Conservation (phyloP, 2,329 filamentous ascomycete species). For the Aspergillus sp. region DNA sequence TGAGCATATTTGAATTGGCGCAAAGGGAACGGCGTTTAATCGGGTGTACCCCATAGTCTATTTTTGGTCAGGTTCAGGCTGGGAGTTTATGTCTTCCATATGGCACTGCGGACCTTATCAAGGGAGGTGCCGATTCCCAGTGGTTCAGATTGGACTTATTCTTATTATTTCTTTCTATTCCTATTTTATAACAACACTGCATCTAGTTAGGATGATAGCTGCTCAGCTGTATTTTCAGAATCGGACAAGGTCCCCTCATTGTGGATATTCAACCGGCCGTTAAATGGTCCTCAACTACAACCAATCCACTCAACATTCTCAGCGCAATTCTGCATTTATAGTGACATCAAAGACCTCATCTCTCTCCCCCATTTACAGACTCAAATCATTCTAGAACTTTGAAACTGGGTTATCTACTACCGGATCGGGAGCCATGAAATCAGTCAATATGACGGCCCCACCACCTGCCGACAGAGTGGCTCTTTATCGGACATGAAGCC, state of each 20-base stretch:
- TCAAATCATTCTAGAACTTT: background rate
- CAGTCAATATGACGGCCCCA: conserved; percentile 6
- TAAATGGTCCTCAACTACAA: background rate
- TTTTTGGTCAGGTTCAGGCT: conserved; percentile 9
- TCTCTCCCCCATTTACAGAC: background rate
- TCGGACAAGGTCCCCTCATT: background rate
- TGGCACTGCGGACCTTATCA: conserved; percentile 1
- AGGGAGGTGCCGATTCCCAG: conserved; percentile 2
- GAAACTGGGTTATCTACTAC: background rate
- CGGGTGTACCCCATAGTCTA: conserved; percentile 7
- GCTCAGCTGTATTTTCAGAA: background rate
- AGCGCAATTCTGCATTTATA: background rate
- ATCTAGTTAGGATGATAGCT: conserved; percentile 10
- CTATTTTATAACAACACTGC: background rate
- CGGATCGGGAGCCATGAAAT: background rate
- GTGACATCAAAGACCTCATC: background rate
- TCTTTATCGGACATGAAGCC: conserved; percentile 14
- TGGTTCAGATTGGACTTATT: background rate
- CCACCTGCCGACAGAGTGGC: background rate
- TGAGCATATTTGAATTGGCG: conserved; percentile 19
- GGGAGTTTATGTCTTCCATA: background rate
- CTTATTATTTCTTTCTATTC: background rate
- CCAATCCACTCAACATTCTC: background rate
- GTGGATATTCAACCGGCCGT: background rate
- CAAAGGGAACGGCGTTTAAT: conserved; percentile 22